A percentile compares a stretch with the other conserved stretches of the same genome.
Conservation (phyloP, 2,329 filamentous ascomycete species). For the Epichloe bromicola region DNA sequence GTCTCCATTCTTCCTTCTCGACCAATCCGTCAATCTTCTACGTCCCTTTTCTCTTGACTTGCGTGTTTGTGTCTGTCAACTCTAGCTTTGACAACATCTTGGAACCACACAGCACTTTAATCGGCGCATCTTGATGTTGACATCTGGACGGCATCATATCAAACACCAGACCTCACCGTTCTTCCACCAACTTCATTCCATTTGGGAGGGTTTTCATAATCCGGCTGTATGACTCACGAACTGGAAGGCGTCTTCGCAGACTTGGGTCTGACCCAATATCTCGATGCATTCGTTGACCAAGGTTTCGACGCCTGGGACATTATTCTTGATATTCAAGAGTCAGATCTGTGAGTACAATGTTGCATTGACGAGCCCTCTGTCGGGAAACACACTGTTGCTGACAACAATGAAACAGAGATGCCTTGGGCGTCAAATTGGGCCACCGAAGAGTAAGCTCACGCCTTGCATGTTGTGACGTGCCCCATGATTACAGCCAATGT, state of each 20-base stretch:
- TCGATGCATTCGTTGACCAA: constrained; percentile 58
- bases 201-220: not conserved
- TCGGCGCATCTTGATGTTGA: constrained; percentile 8
- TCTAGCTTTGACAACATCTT: not conserved
- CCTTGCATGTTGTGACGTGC: constrained; percentile 5
- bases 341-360: constrained; percentile 51
- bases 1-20: not conserved
- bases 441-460: constrained; percentile 56
- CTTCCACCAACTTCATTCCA: not conserved
- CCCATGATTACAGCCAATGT: constrained; percentile 4
- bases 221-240: constrained; percentile 36
- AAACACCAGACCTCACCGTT: not conserved
- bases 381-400: constrained; percentile 7
- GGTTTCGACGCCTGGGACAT: constrained; percentile 80
- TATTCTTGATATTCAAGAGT: constrained; percentile 72
- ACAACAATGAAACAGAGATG: constrained; percentile 39
- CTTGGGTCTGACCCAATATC: constrained; percentile 68
- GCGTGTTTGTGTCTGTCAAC: not conserved
- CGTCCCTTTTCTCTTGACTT: not conserved
- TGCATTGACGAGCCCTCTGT: not conserved
- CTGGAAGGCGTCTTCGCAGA: constrained; percentile 56
- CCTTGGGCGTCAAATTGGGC: constrained; percentile 64
- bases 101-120: not conserved
- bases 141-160: not conserved
- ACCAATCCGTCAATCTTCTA: not conserved